Base-by-base conservation (phyloP, 345 rosid genomes). In the Camelina neglecta region DNA sequence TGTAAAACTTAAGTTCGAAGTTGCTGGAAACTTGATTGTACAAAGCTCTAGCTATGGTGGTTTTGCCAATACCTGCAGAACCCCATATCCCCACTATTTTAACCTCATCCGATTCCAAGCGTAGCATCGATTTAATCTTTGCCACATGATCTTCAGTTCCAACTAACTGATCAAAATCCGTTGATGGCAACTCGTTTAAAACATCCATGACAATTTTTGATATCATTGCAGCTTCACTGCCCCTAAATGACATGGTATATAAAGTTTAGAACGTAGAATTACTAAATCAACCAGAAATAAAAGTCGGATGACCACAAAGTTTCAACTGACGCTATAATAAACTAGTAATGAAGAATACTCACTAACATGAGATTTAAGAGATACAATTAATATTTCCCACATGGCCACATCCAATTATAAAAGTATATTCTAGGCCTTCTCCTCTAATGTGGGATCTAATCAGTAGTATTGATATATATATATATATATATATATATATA, bases 41-140 rank as follows among this genome's bases (percentile, higher is more conserved):
- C 42, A 55, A 10, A 2, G 73, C 53, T 55, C 8, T 69, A 26
- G 53, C 73, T 69, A 69, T 69, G 26, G 63, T 69, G 61, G 61
- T 67, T 67, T 53, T 67, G 61, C 72, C 72, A 67, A 53, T 67
- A 23, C 72, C 50, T 8, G 20, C 42, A 2, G 64, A 41, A n/a
- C 73, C 73, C 73, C 72, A 54, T 0, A 69, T 41, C 8, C 63
- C 73, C 53, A 55, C 73, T 0, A 55, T 15, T 53, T 69, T 69
- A 5, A 55, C 73, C 39, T 56, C 8, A 7, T 69, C 63, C 2
- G 53, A 24, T 41, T 69, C 73, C 16, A 69, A 54, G 51, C 72
- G 3, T 41, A 68, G 10, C 26, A 24, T 24, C 2, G 49, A 7
- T 53, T 21, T 23, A 23, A 67, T 15, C 9, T 56, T 39, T 24